Evolutionary conservation across 208 protist species (phyloP).

Genomic region (Giardia muris): DNA sequence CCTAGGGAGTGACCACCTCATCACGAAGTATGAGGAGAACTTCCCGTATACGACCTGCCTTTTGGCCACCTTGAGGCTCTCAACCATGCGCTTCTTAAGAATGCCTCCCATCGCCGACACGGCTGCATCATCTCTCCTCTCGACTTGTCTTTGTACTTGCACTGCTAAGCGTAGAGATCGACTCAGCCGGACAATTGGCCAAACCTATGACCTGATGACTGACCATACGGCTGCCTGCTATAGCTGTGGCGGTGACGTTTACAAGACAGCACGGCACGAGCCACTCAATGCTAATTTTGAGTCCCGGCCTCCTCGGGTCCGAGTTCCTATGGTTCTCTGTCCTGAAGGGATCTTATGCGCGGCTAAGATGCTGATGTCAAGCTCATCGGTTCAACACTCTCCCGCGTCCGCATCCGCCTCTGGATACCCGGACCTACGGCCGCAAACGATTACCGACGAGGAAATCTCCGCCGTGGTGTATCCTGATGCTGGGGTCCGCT

Average conservation of each 20-base stretch:
- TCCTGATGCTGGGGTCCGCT: too few relatives aligned
- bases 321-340: neutral
- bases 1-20: neutral
- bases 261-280: neutral
- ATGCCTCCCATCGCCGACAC: neutral
- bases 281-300: neutral
- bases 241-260: neutral
- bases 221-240: neutral
- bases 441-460: too few relatives aligned
- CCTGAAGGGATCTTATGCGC: neutral
- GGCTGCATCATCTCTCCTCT: neutral
- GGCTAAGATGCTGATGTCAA: neutral
- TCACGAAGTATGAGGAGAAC: neutral
- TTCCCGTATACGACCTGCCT: neutral
- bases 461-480: too few relatives aligned
- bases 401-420: too few relatives aligned
- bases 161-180: neutral
- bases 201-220: neutral
- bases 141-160: neutral
- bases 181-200: neutral
- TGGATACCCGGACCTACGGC: too few relatives aligned
- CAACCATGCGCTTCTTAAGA: neutral
- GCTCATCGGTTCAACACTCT: too few relatives aligned
- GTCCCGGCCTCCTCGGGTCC: neutral
- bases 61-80: neutral